Evolutionary conservation across 441 rosid species (phyloP).

Genomic region (Adansonia grandidieri): DNA sequence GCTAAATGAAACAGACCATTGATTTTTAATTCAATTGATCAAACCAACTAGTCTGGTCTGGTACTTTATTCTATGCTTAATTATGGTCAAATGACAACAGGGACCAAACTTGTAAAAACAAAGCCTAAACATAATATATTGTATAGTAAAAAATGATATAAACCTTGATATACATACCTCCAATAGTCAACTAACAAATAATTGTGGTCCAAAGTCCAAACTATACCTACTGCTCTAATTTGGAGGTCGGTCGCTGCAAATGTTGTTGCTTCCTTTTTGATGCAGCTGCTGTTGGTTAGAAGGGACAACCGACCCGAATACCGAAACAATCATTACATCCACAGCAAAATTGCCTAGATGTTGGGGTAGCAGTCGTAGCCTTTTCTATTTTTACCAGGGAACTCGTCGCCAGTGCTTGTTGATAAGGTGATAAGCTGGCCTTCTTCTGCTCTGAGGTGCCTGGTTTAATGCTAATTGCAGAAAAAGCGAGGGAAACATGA

Average conservation of each 20-base stretch:
- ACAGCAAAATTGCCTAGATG: slow-evolving; percentile 28
- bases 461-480: not conserved
- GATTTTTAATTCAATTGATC: no score
- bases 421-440: slow-evolving; percentile 13
- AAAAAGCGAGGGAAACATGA: not conserved
- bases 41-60: no score
- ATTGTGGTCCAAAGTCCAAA: slow-evolving; percentile 16
- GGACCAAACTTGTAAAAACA: no score
- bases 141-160: no score
- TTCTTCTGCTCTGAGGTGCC: slow-evolving; percentile 30
- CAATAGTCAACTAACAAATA: not conserved
- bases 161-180: not conserved
- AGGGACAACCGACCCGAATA: slow-evolving; percentile 27
- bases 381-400: slow-evolving; percentile 15
- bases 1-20: no score
- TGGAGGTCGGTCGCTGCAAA: slow-evolving; percentile 22
- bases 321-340: slow-evolving; percentile 33
- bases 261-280: slow-evolving; percentile 3
- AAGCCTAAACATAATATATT: not conserved
- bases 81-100: not conserved
- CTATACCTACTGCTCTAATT: slow-evolving; percentile 45
- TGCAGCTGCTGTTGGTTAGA: slow-evolving; percentile 22
- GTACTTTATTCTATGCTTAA: not conserved
- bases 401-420: slow-evolving; percentile 23
- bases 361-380: not conserved